phyloP scores from a whole-genome alignment of 768 basidiomycete genomes.

The Auricularia cornea region DNA sequence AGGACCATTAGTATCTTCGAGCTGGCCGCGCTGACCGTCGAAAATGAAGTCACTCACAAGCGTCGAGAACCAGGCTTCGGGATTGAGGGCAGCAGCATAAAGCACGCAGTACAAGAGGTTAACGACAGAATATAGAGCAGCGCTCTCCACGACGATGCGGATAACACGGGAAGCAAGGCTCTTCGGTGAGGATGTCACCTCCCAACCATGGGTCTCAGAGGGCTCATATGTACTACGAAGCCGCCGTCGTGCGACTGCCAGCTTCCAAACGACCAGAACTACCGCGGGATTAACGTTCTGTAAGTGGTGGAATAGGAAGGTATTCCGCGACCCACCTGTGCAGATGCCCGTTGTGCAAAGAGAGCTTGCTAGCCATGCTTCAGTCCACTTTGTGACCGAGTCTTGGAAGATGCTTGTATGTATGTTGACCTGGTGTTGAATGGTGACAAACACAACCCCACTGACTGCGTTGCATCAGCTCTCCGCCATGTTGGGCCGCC shows the following conservation, averaged over 20 bases:
- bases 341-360: not conserved
- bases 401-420: not conserved
- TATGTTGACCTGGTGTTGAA: not conserved
- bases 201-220: not conserved
- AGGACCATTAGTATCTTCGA: too few relatives aligned
- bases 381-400: not conserved
- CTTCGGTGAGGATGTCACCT: not conserved
- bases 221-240: not conserved
- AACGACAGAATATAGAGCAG: not conserved
- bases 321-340: not conserved
- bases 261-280: not conserved
- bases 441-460: not conserved
- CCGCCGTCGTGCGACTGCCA: not conserved
- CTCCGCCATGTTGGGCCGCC: not conserved
- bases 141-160: not conserved
- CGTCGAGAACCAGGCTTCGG: not conserved
- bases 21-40: too few relatives aligned
- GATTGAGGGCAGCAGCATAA: not conserved
- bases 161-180: not conserved
- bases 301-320: too few relatives aligned
- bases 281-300: too few relatives aligned
- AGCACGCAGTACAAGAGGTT: not conserved
- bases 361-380: not conserved
- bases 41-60: not conserved
- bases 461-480: not conserved